Percentiles rank a stretch among this genome's conserved stretches.
phyloP scores from a whole-genome alignment of 1,284 basidiomycete species.

The Meira miltonrushii region DNA sequence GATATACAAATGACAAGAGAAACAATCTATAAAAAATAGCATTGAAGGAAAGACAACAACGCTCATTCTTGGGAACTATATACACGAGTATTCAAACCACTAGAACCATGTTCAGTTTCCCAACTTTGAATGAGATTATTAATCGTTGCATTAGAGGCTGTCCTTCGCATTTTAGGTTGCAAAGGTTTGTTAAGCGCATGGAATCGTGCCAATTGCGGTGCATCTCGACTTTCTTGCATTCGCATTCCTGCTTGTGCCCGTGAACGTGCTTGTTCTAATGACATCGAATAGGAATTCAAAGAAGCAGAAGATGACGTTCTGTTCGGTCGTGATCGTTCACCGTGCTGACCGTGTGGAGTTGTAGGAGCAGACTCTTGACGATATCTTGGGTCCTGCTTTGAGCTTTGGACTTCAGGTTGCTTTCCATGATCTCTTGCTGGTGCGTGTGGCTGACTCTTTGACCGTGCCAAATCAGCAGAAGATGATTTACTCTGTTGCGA shows the following conservation, averaged over 20 bases:
- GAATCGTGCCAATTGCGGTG: conserved; percentile 31
- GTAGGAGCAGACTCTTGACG: neutral
- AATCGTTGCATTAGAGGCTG: conserved; percentile 16
- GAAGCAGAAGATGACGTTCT: neutral
- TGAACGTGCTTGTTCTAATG: conserved; percentile 35
- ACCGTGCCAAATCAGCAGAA: neutral
- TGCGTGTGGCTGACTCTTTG: conserved; percentile 5
- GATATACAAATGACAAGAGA: neutral
- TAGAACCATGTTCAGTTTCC: conserved; percentile 2
- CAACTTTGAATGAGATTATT: conserved; percentile 9
- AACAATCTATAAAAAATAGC: neutral
- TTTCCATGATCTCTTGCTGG: neutral
- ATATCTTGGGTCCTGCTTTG: neutral
- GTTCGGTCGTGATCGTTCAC: neutral
- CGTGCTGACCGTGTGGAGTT: neutral
- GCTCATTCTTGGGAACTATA: conserved; percentile 4
- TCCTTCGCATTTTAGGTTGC: conserved; percentile 32
- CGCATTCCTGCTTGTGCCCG: conserved; percentile 36
- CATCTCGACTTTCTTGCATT: conserved; percentile 32
- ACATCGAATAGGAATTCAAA: conserved; percentile 20
- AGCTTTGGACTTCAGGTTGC: neutral
- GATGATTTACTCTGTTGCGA: conserved; percentile 4
- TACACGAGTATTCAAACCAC: conserved; percentile 2
- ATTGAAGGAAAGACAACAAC: neutral
- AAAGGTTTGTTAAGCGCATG: conserved; percentile 34